Conservation (phyloP, 2,329 filamentous ascomycete genomes). For the Orbilia oligospora region DNA sequence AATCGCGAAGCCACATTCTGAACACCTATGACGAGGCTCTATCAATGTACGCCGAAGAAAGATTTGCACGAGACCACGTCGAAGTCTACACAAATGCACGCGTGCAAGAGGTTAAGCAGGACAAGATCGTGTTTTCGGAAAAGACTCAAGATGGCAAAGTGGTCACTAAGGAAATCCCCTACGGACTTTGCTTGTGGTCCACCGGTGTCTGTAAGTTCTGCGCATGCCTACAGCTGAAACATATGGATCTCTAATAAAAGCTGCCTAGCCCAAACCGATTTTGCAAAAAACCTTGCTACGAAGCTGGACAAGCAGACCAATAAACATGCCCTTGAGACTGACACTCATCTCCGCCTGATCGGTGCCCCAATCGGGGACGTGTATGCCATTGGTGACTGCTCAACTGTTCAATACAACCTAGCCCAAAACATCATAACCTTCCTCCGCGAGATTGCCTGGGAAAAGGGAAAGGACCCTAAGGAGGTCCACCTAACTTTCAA, state of each 20-base stretch:
- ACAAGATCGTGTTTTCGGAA: conserved; percentile 91
- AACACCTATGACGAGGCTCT: conserved; percentile 98
- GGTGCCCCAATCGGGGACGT: conserved; percentile 93
- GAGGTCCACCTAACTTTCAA: conserved; percentile 86
- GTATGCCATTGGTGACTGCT: conserved; percentile 95
- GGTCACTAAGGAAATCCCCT: conserved; percentile 92
- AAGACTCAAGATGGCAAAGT: conserved; percentile 79
- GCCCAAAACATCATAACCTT: conserved; percentile 92
- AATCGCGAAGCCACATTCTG: conserved; percentile 92
- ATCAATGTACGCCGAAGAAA: conserved; percentile 90
- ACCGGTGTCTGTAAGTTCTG: conserved; percentile 79
- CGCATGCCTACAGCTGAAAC: not conserved
- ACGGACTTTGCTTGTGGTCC: conserved; percentile 97
- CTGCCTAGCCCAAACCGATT: conserved; percentile 77
- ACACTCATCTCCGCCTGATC: conserved; percentile 89
- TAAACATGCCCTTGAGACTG: conserved; percentile 91
- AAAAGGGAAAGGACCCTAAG: conserved; percentile 89
- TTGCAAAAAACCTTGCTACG: conserved; percentile 82
- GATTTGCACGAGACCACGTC: conserved; percentile 90
- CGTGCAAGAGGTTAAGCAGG: conserved; percentile 86
- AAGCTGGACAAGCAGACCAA: conserved; percentile 88
- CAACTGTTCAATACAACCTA: conserved; percentile 97
- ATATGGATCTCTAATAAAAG: not conserved
- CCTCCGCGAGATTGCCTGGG: conserved; percentile 89
- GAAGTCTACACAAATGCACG: conserved; percentile 92